Evolutionary conservation across 2,329 filamentous ascomycete species (phyloP).

Genomic region (Talaromyces sp.): DNA sequence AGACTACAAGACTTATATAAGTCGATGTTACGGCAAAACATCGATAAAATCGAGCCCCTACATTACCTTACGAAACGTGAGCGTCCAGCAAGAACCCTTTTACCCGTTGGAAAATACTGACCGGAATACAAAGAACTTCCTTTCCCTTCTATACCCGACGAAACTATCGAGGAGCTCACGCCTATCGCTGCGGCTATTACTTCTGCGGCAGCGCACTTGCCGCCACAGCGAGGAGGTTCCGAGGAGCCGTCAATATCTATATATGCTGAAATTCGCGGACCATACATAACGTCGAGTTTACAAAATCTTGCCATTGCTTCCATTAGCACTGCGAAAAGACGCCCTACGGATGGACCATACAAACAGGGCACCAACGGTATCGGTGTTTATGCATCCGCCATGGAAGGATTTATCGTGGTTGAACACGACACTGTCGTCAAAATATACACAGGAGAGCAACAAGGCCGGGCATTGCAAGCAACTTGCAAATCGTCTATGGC

Average conservation of each 20-base stretch:
- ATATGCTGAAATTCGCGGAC: conserved; percentile 79
- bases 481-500: conserved; percentile 73
- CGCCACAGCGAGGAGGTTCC: conserved; percentile 40
- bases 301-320: conserved; percentile 85
- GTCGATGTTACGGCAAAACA: conserved; percentile 71
- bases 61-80: conserved; percentile 87
- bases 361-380: conserved; percentile 86
- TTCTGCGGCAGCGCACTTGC: conserved; percentile 46
- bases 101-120: conserved; percentile 9
- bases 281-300: conserved; percentile 76
- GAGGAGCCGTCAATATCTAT: conserved; percentile 72
- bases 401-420: conserved; percentile 80
- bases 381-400: conserved; percentile 76
- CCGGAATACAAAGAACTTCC: conserved; percentile 48
- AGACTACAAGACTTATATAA: conserved; percentile 84
- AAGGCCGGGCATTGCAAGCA: conserved; percentile 70
- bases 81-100: conserved; percentile 6
- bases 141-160: conserved; percentile 75
- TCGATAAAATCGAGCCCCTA: conserved; percentile 76
- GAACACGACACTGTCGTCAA: conserved; percentile 89
- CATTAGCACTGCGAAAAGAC: conserved; percentile 74
- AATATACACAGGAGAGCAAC: conserved; percentile 81
- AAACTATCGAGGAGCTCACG: conserved; percentile 68
- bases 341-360: conserved; percentile 73
- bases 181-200: conserved; percentile 75